Evolutionary conservation across 2,329 filamentous ascomycete species (phyloP).

Genomic region (Pyricularia grisea): DNA sequence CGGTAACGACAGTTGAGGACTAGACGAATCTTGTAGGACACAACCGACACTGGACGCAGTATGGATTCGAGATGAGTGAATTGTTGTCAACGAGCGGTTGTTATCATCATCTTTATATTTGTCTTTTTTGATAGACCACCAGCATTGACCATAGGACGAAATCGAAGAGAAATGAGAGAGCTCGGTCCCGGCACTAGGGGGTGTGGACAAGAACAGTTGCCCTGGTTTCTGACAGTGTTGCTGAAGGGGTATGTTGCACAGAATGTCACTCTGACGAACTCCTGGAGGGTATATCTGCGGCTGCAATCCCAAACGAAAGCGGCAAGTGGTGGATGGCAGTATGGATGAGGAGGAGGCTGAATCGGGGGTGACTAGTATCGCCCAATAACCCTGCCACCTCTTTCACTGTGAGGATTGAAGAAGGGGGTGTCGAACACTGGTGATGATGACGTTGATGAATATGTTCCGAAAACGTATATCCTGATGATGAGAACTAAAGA

Average conservation of each 20-base stretch:
- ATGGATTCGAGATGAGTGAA: not conserved
- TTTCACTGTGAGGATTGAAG: not conserved
- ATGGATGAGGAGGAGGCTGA: not conserved
- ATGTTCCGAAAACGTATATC: not conserved
- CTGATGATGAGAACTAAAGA: not conserved
- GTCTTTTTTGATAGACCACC: not conserved
- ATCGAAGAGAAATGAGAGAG: not conserved
- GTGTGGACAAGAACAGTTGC: not conserved
- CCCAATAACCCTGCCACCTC: not conserved
- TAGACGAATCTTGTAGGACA: not conserved
- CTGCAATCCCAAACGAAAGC: not conserved
- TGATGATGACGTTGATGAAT: not conserved
- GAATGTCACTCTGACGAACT: not conserved
- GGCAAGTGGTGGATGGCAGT: not conserved
- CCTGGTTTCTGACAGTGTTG: not conserved
- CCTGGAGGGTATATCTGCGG: not conserved
- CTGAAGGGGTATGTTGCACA: not conserved
- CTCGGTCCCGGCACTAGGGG: not conserved
- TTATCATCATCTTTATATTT: not conserved
- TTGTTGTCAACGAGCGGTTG: not conserved
- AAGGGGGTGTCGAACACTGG: not conserved
- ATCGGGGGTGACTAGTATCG: not conserved
- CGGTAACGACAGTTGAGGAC: not conserved
- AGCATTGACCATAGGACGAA: not conserved
- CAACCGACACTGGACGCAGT: not conserved